These are phyloP conservation scores for Prunus mongolica DNA, from an alignment of 306 rosid genomes.

Conservation along the genomic window DNA sequence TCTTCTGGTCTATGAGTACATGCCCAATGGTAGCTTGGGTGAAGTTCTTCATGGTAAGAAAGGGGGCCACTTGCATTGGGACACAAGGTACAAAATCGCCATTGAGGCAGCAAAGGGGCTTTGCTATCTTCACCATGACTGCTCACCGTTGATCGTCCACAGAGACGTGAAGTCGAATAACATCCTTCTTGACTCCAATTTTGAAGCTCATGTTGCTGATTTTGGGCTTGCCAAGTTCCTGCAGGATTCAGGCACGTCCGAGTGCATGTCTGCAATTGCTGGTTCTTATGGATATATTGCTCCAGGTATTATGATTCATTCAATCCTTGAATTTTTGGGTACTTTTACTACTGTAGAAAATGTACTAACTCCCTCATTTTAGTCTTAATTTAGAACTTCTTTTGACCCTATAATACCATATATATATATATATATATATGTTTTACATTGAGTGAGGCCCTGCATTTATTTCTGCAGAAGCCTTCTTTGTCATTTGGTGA, in stretches of 20 bases:
- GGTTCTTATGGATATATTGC: constrained; percentile 99
- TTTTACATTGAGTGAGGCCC: constrained; percentile 1
- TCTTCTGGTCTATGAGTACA: constrained; percentile 90
- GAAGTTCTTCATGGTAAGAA: constrained; percentile 97
- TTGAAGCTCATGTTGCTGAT: constrained; percentile 98
- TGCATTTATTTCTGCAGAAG: constrained; percentile 21
- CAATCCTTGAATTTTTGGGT: constrained; percentile 9
- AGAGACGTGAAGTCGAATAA: constrained; percentile 95
- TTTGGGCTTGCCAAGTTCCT: constrained; percentile 97
- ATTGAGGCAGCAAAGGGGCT: constrained; percentile 97
- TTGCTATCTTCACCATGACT: constrained; percentile 94
- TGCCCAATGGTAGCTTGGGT: constrained; percentile 98
- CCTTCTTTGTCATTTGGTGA: constrained; percentile 19
- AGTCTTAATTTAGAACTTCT: constrained; percentile 22
- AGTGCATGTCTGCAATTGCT: constrained; percentile 98
- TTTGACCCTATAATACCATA: constrained; percentile 17
- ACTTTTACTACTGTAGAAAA: constrained; percentile 3
- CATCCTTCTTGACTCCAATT: constrained; percentile 78
- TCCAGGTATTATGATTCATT: constrained; percentile 56
- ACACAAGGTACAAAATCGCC: constrained; percentile 82
- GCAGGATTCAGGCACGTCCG: constrained; percentile 97
- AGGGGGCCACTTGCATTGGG: constrained; percentile 94
- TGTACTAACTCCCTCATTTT: constrained; percentile 23
- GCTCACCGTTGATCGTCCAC: constrained; percentile 89
- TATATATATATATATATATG: not conserved